Base-by-base conservation (phyloP, 192 early-diverging fungal genomes). In the Obelidium mucronatum region DNA sequence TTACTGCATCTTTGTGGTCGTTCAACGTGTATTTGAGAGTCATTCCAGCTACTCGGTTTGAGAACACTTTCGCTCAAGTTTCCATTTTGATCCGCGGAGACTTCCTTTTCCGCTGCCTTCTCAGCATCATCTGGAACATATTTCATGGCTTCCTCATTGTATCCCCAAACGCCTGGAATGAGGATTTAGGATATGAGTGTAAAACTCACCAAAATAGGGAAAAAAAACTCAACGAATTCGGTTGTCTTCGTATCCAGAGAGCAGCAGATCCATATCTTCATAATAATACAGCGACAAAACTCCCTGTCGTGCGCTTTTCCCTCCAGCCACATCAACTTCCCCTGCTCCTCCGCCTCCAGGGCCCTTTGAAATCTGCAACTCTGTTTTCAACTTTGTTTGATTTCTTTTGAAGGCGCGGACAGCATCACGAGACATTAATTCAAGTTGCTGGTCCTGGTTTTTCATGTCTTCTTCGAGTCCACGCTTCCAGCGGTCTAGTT, bases 11-110 rank as follows among this genome's bases (percentile, higher is more conserved):
- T 40, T 81, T 81, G 75, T 90, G 88, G 31, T 84, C 85, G 35
- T 74, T 67, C 15, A 90, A 61, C 3, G 80, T 82, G 76, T 63
- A 80, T 62, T 87, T 87, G 2, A 89, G 72, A 17, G 87, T 75
- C 80, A 90, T 83, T 0, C 88, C 88, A 15, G 87, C 80, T 1
- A 90, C 87, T 31, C 88, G 76, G 51, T 85, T 89, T 1, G 86
- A 75, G n/a, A 6, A 88, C 86, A 56, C 76, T 80, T 35, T 87
- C 87, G 40, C 3, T 40, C 55, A n/a, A 30, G 58, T 15, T 11
- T 37, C 5, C 5, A 17, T n/a, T 5, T 39, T 26, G 77, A 26
- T 54, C 44, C 26, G 40, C 31, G 0, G 22, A 22, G 39, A 75
- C 68, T 35, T 81, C 71, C 17, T 80, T 63, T 4, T 85, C 76